Evolutionary conservation across 2,329 filamentous ascomycete genomes (phyloP).

Genomic region (Ophiostoma montium): DNA sequence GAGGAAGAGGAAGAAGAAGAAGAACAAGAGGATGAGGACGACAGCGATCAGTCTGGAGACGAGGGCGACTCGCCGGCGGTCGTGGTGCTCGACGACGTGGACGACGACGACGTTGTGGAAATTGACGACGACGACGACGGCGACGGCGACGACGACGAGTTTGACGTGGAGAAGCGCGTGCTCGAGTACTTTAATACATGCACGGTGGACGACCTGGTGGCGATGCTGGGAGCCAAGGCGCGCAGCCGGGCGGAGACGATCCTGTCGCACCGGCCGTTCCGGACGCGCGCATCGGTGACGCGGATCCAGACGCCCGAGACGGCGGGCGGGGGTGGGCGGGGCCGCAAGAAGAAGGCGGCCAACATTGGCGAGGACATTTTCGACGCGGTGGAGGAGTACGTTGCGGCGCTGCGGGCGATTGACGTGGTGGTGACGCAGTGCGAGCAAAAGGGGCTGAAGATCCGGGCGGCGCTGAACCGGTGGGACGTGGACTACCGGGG

Average conservation of each 20-base stretch:
- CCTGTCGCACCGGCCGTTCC: slow-evolving; percentile 62
- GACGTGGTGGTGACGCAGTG: slow-evolving; percentile 69
- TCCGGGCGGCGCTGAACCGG: slow-evolving; percentile 30
- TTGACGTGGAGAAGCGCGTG: slow-evolving; percentile 29
- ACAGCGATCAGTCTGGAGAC: neutral
- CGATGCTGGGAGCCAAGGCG: slow-evolving; percentile 59
- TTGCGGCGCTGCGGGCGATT: slow-evolving; percentile 66
- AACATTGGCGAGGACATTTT: slow-evolving; percentile 40
- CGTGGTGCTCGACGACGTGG: slow-evolving; percentile 11
- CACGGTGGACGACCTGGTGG: slow-evolving; percentile 59
- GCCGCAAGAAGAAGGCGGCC: slow-evolving; percentile 30
- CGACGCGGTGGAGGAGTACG: slow-evolving; percentile 51
- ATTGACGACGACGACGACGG: slow-evolving; percentile 17
- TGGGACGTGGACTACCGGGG: slow-evolving; percentile 38
- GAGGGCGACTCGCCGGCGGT: slow-evolving; percentile 21
- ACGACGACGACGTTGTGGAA: slow-evolving; percentile 22
- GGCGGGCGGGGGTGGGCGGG: neutral
- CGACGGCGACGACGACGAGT: slow-evolving; percentile 10
- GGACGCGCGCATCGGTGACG: slow-evolving; percentile 48
- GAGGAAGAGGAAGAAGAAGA: slow-evolving; percentile 28
- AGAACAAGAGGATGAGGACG: neutral
- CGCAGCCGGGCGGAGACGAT: slow-evolving; percentile 55
- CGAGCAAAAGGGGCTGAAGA: slow-evolving; percentile 50
- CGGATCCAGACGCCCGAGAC: slow-evolving; percentile 41
- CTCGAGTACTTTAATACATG: slow-evolving; percentile 76